These are phyloP conservation scores for Aristolochia contorta DNA, from an alignment of 164 flowering plant genomes.

Conservation along the genomic window DNA sequence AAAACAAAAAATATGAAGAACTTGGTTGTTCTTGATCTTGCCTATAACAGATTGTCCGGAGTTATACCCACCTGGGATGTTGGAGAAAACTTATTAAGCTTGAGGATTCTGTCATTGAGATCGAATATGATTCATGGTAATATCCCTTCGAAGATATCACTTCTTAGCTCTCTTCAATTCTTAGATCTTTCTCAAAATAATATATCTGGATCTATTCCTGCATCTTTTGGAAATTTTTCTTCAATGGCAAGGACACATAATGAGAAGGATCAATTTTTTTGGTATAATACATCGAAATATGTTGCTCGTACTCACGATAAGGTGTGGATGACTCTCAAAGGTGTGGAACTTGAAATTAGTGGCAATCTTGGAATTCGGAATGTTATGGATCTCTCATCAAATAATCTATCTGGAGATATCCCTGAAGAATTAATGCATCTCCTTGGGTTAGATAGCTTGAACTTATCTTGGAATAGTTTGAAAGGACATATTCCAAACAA, in stretches of 20 bases:
- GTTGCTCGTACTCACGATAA: too few species aligned
- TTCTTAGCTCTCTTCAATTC: slow-evolving; percentile 12
- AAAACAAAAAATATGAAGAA: background rate
- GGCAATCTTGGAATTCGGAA: slow-evolving; percentile 2
- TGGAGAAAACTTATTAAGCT: too few species aligned
- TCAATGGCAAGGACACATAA: background rate
- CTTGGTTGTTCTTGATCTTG: slow-evolving; percentile 11
- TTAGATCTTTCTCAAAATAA: slow-evolving; percentile 13
- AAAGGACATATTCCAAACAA: slow-evolving; percentile 8
- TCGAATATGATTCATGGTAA: too few species aligned
- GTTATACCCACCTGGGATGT: too few species aligned
- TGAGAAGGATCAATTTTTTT: background rate
- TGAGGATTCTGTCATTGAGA: too few species aligned
- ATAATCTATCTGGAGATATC: slow-evolving; percentile 5
- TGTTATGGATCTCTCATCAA: slow-evolving; percentile 11
- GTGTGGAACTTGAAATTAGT: slow-evolving; percentile 2
- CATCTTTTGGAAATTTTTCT: slow-evolving; percentile 9
- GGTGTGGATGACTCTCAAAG: slow-evolving; percentile 3
- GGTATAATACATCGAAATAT: too few species aligned
- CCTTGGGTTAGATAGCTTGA: slow-evolving; percentile 3
- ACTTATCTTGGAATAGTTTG: slow-evolving; percentile 1
- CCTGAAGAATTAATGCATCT: slow-evolving; percentile 8
- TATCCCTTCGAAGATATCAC: too few species aligned
- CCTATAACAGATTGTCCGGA: too few species aligned
- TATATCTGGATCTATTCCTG: slow-evolving; percentile 9